A percentile compares a stretch with the other conserved stretches of the same genome.
Conservation (phyloP, 1,284 basidiomycete species). For the Sanghuangporus sanghuang region DNA sequence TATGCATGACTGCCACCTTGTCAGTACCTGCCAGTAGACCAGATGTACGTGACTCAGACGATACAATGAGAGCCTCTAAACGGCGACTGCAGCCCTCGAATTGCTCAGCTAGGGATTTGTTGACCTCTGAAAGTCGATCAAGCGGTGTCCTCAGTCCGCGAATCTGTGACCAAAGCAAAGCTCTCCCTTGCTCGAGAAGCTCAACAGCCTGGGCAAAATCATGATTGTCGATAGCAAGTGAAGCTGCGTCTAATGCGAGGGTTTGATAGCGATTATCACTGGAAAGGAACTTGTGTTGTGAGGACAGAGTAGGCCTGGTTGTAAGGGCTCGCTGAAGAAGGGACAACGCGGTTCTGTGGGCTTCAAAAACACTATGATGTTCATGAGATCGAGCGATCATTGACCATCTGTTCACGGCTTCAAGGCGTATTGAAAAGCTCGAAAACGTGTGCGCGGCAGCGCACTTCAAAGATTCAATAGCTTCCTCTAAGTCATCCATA, state of each 20-base stretch:
- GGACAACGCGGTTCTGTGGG: not conserved
- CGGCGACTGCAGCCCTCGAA: not conserved
- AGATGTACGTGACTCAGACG: not conserved
- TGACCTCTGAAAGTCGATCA: not conserved
- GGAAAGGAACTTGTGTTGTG: not conserved
- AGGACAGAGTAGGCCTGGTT: not conserved
- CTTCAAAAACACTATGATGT: not conserved
- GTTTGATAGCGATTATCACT: not conserved
- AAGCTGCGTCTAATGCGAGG: not conserved
- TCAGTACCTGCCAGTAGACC: no score
- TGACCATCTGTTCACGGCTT: no score
- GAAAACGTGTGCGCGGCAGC: no score
- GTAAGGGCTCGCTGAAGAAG: not conserved
- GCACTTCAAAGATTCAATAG: no score
- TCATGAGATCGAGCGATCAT: not conserved
- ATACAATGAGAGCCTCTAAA: not conserved
- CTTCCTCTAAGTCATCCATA: no score
- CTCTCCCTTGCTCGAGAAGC: not conserved
- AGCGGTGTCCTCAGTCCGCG: not conserved
- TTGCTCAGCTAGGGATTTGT: not conserved
- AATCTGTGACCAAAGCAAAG: not conserved
- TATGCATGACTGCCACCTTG: not conserved
- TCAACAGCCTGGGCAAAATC: not conserved
- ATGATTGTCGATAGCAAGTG: not conserved
- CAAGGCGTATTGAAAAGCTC: no score